Evolutionary conservation across 2,329 filamentous ascomycete species (phyloP).

Genomic region (Akanthomyces lecanii): DNA sequence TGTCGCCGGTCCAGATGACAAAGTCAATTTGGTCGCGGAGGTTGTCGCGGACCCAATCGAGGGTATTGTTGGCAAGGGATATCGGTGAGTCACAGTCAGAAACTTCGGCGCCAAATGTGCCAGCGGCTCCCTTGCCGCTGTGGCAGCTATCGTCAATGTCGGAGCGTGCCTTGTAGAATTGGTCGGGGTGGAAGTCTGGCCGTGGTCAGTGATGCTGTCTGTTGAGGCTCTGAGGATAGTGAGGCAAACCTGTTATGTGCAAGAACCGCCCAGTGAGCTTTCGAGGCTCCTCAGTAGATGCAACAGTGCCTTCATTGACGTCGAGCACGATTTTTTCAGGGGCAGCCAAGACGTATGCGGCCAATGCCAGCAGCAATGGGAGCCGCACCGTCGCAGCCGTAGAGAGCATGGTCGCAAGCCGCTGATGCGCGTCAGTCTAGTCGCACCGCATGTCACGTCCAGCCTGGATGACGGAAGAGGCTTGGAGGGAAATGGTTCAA

Average conservation of each 20-base stretch:
- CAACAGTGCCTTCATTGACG: background rate
- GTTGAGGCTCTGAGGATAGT: background rate
- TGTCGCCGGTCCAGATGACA: constrained; percentile 89
- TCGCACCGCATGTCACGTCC: constrained; percentile 10
- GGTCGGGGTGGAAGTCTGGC: constrained; percentile 86
- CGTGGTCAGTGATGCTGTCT: background rate
- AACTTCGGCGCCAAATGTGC: constrained; percentile 77
- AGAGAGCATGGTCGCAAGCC: constrained; percentile 5
- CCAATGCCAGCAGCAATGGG: constrained; percentile 10
- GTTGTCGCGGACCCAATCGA: constrained; percentile 80
- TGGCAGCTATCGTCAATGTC: constrained; percentile 76
- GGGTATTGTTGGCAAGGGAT: constrained; percentile 78
- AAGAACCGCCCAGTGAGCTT: constrained; percentile 72
- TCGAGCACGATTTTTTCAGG: constrained; percentile 1
- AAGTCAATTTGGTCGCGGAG: constrained; percentile 80
- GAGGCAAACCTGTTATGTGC: constrained; percentile 73
- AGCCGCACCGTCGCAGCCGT: constrained; percentile 1
- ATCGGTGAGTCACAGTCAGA: constrained; percentile 85
- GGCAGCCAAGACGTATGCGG: background rate
- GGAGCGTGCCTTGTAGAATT: constrained; percentile 75
- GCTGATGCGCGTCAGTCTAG: constrained; percentile 2
- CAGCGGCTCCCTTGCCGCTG: constrained; percentile 69
- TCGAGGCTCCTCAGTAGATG: constrained; percentile 19
- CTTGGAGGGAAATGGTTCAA: background rate
- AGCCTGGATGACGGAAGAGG: background rate